These are phyloP conservation scores for Cercophora scortea DNA, from an alignment of 495 filamentous ascomycete genomes.

Conservation along the genomic window DNA sequence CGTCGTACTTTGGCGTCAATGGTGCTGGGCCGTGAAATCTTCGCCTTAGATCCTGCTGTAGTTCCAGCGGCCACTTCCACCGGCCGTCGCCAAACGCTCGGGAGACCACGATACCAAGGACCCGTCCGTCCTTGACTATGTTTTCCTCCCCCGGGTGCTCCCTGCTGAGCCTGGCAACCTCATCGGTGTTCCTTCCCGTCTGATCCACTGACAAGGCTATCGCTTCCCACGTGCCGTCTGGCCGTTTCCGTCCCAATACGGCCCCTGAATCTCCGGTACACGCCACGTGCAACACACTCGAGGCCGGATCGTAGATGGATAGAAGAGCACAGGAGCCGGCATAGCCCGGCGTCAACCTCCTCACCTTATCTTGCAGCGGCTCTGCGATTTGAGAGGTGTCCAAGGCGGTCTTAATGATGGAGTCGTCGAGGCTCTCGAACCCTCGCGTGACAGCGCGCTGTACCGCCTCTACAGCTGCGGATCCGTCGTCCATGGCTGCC, in stretches of 20 bases:
- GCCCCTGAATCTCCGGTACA: constrained; percentile 47
- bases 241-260: constrained; percentile 42
- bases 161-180: constrained; percentile 38
- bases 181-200: constrained; percentile 46
- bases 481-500: background rate
- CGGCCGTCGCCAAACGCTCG: constrained; percentile 57
- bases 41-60: constrained; percentile 32
- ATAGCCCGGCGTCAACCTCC: constrained; percentile 28
- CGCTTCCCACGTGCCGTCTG: constrained; percentile 38
- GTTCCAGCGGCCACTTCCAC: constrained; percentile 53
- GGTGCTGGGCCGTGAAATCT: constrained; percentile 39
- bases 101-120: constrained; percentile 49
- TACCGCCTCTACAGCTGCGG: too few relatives aligned
- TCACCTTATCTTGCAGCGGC: constrained; percentile 4
- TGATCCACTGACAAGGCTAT: constrained; percentile 51
- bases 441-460: constrained; percentile 33
- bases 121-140: constrained; percentile 43
- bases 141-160: constrained; percentile 54
- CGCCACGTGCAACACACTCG: constrained; percentile 46
- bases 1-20: too few relatives aligned
- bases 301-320: constrained; percentile 42
- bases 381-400: constrained; percentile 12
- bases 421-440: constrained; percentile 44
- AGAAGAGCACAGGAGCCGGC: constrained; percentile 55
- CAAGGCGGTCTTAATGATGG: constrained; percentile 38